phyloP scores from a whole-genome alignment of 2,329 filamentous ascomycete genomes.

The Amylocarpus encephaloides region DNA sequence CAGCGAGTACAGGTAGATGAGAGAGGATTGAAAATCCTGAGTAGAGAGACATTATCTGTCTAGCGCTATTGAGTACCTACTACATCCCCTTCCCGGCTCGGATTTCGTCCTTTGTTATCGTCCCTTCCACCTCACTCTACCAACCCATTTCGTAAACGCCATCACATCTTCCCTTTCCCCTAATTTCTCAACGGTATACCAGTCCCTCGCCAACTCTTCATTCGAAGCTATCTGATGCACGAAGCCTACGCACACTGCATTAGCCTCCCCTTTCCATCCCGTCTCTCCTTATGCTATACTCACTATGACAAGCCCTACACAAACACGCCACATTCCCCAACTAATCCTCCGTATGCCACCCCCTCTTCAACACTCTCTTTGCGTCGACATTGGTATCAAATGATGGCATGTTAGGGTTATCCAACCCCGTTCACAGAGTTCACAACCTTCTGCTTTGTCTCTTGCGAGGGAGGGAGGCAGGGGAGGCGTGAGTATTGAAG shows the following conservation, averaged over 20 bases:
- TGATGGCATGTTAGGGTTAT: conserved; percentile 78
- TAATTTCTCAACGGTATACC: conserved; percentile 66
- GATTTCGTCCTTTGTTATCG: conserved; percentile 49
- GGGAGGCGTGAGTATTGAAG: conserved; percentile 51
- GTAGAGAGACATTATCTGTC: too few relatives aligned
- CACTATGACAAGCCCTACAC: conserved; percentile 74
- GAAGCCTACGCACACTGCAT: conserved; percentile 37
- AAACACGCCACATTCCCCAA: conserved; percentile 80
- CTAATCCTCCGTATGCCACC: conserved; percentile 71
- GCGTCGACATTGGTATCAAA: conserved; percentile 71
- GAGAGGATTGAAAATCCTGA: background rate
- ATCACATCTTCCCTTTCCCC: conserved; percentile 64
- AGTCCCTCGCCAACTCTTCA: conserved; percentile 69
- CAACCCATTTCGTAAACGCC: conserved; percentile 67
- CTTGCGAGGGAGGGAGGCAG: conserved; percentile 56
- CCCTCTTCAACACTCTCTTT: conserved; percentile 70
- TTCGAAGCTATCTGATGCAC: conserved; percentile 71
- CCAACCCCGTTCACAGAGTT: conserved; percentile 71
- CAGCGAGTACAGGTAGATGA: background rate
- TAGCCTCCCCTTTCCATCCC: background rate
- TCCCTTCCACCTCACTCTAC: conserved; percentile 67
- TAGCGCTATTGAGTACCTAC: too few relatives aligned
- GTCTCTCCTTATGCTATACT: background rate
- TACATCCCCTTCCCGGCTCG: too few relatives aligned
- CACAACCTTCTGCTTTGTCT: conserved; percentile 51